A percentile compares a stretch with the other conserved stretches of the same genome.
These are phyloP conservation scores for Bipolaris gigantea DNA, from an alignment of 2,329 filamentous ascomycete genomes.

Conservation along the genomic window DNA sequence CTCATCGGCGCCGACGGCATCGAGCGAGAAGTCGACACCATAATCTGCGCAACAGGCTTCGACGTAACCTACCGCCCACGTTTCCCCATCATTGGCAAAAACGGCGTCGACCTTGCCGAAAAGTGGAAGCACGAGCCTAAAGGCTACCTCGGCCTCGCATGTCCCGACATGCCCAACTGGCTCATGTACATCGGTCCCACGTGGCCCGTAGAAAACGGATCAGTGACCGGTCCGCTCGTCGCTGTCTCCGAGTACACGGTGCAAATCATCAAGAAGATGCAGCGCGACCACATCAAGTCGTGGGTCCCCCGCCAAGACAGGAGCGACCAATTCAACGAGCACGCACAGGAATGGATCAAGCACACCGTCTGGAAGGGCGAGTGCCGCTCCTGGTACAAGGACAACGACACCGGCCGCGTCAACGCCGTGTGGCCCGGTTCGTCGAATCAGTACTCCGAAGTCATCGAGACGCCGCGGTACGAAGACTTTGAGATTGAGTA, in stretches of 20 bases:
- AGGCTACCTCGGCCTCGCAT: constrained; percentile 47
- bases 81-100: constrained; percentile 49
- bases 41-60: constrained; percentile 53
- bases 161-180: constrained; percentile 50
- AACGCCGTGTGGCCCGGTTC: constrained; percentile 55
- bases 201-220: constrained; percentile 52
- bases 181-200: constrained; percentile 48
- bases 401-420: constrained; percentile 44
- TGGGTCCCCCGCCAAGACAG: constrained; percentile 48
- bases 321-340: constrained; percentile 49
- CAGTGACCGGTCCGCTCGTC: constrained; percentile 48
- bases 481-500: constrained; percentile 51
- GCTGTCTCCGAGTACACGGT: constrained; percentile 47
- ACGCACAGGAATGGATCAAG: constrained; percentile 53
- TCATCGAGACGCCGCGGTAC: constrained; percentile 46
- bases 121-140: constrained; percentile 48
- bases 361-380: constrained; percentile 54
- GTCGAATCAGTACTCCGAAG: constrained; percentile 52
- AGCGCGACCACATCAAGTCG: constrained; percentile 49
- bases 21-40: constrained; percentile 48
- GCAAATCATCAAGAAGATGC: constrained; percentile 51
- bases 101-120: constrained; percentile 46
- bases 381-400: constrained; percentile 52
- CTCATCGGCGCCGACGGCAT: constrained; percentile 50
- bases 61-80: constrained; percentile 49